Base-by-base conservation (phyloP, 805 yeast genomes). In the Candida sithepensis region DNA sequence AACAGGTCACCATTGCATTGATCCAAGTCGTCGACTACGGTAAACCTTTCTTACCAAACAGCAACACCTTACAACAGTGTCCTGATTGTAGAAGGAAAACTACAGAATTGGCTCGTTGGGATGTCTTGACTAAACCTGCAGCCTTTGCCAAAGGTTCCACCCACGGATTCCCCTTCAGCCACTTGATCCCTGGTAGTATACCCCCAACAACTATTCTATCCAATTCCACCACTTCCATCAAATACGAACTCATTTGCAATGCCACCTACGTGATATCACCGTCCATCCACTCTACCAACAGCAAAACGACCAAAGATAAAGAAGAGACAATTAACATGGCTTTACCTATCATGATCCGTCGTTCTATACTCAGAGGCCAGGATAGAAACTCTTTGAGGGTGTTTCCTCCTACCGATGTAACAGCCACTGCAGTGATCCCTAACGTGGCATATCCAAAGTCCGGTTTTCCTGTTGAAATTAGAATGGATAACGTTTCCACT, bases 321-420 rank as follows among this genome's bases (percentile, higher is more conserved):
- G 70, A 60, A 2, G 65, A 59, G 14, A 64, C 66, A n/a, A 67
- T 78, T 21, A 68, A 69, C 43, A 58, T 81, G 34, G 67, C 69
- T 2, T 68, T 87, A 49, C 95, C 96, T 0, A 64, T 94, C 8
- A 76, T 84, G 54, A 73, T 94, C 2, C 75, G 85, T 40, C 76
- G 99, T 57, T 85, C 95, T 48, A 79, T 92, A 26, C 64, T 88
- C 21, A 72, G 88, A 41, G 92, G 94, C 6, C 87, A 88, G 2
- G 97, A 91, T 62, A 75, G 90, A 56, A 88, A 87, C 60, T 88
- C 96, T 1, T 69, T 89, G 34, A 77, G 99, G 51, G 88, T 94
- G 1, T 94, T 94, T 66, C 99, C 99, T 1, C 98, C 99, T 7
- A 92, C 98, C 0, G 87, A 85, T 39, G 84, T 94, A 33, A 84